Evolutionary conservation across 306 rosid genomes (phyloP).

Genomic region (Trifolium repens): DNA sequence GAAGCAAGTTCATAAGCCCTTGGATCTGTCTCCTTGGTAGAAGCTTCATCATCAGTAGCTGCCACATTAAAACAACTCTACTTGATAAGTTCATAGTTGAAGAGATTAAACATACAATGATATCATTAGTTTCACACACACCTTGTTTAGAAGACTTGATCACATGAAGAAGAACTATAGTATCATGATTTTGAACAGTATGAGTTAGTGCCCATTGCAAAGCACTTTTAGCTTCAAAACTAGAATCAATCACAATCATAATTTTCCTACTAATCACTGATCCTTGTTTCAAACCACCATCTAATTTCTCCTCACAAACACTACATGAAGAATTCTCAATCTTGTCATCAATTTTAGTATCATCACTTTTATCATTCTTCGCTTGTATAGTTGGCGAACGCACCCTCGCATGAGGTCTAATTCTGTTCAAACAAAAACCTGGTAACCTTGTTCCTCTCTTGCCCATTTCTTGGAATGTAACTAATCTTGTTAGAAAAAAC

Average conservation of each 20-base stretch:
- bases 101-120: neutral
- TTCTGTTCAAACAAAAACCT: conserved; percentile 81
- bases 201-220: conserved; percentile 94
- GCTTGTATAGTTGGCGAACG: conserved; percentile 72
- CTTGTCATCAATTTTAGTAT: conserved; percentile 40
- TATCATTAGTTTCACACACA: conserved; percentile 45
- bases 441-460: conserved; percentile 77
- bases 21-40: conserved; percentile 61
- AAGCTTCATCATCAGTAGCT: conserved; percentile 59
- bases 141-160: conserved; percentile 74
- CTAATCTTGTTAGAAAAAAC: conserved; percentile 20
- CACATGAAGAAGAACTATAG: conserved; percentile 73
- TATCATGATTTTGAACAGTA: conserved; percentile 79
- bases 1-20: conserved; percentile 66
- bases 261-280: conserved; percentile 63
- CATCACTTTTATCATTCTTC: conserved; percentile 45
- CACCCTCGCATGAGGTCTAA: conserved; percentile 83
- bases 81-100: conserved; percentile 13
- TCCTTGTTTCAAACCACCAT: conserved; percentile 50
- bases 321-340: conserved; percentile 39
- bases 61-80: conserved; percentile 22
- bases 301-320: conserved; percentile 43
- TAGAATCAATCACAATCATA: conserved; percentile 94
- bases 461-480: conserved; percentile 59
- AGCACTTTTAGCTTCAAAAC: conserved; percentile 81